Evolutionary conservation across 345 rosid species (phyloP).

Genomic region (Syzygium jambos): DNA sequence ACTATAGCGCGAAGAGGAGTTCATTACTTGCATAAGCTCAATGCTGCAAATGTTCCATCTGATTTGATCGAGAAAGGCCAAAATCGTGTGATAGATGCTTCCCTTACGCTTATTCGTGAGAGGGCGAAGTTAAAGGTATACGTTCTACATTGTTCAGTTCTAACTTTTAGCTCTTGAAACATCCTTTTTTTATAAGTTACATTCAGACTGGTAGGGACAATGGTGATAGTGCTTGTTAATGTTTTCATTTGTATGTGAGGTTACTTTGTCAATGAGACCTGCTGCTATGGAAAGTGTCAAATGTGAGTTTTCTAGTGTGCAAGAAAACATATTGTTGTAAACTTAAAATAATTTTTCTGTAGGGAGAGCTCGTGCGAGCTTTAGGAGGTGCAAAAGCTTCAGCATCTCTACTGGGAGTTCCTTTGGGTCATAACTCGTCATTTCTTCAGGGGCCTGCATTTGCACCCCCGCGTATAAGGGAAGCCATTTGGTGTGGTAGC

Average conservation of each 20-base stretch:
- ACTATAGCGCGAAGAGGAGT: slow-evolving; percentile 39
- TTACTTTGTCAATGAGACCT: background rate
- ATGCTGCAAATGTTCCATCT: slow-evolving; percentile 45
- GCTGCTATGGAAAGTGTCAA: background rate
- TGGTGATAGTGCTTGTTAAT: background rate
- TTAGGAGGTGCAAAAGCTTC: slow-evolving; percentile 71
- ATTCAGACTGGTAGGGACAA: background rate
- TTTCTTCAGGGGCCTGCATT: slow-evolving; percentile 99
- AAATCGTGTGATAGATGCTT: slow-evolving; percentile 87
- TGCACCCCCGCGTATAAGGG: slow-evolving; percentile 95
- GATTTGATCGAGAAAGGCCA: slow-evolving; percentile 72
- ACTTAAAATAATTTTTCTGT: background rate
- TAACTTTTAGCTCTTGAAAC: background rate
- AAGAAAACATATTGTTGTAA: background rate
- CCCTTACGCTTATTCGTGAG: slow-evolving; percentile 93
- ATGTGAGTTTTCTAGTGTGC: background rate
- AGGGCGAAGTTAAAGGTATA: slow-evolving; percentile 91
- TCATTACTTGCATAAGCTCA: slow-evolving; percentile 51
- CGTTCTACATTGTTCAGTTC: background rate
- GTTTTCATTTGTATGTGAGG: background rate
- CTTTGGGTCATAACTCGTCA: slow-evolving; percentile 93
- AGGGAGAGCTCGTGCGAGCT: slow-evolving; percentile 92
- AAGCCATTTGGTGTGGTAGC: slow-evolving; percentile 99
- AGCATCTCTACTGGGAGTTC: slow-evolving; percentile 86
- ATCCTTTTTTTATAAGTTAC: background rate